Base-by-base conservation (phyloP, 208 protist genomes). In the Trypanosomatidae sp. region DNA sequence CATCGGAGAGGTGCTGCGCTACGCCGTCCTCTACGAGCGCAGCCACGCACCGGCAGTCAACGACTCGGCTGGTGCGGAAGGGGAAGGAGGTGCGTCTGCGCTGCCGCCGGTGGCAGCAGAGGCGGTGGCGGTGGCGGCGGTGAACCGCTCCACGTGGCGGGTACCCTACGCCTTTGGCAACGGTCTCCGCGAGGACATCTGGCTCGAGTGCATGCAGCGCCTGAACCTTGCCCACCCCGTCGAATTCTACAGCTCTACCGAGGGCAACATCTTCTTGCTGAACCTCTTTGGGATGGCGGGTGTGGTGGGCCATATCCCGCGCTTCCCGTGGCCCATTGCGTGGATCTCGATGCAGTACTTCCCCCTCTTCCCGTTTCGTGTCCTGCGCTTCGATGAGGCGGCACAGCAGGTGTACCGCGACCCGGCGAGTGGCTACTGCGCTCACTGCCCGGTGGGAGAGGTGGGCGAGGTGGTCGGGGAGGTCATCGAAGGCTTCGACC, bases 1-100 rank as follows among this genome's bases (percentile, higher is more conserved):
- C 84, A 96, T 98, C 74, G 95, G 95, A 8, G 95, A 98, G 80
- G 73, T 98, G n/a, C 84, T 92, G 62, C 81, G 95, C 17, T 97
- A 97, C 82, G 83, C 86, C 28, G 66, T 88, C 56, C 75, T 86
- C 22, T 81, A 83, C 73, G 82, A 85, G 67, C 83, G 80, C 47
- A 62, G 56, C 43, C 66, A 81, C 68, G 36, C 65, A 9, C 8
- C 12, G 65, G 28, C 39, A 22, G 30, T 17, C 62, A 4, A 36
- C 43, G 25, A 46, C 60, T 7, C 22, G 50, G 10, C 19, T 49
- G 28, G n/a, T 50, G 17, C n/a, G 0, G 8, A 19, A 52, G 49
- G 36, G 56, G 30, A 30, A 44, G 15, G 33, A 15, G 7, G 30
- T n/a, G n/a, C n/a, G n/a, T n/a, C 49, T 46, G 43, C 17, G 68